These are phyloP conservation scores for Austroboletus eburneus DNA, from an alignment of 768 basidiomycete genomes.

Conservation along the genomic window DNA sequence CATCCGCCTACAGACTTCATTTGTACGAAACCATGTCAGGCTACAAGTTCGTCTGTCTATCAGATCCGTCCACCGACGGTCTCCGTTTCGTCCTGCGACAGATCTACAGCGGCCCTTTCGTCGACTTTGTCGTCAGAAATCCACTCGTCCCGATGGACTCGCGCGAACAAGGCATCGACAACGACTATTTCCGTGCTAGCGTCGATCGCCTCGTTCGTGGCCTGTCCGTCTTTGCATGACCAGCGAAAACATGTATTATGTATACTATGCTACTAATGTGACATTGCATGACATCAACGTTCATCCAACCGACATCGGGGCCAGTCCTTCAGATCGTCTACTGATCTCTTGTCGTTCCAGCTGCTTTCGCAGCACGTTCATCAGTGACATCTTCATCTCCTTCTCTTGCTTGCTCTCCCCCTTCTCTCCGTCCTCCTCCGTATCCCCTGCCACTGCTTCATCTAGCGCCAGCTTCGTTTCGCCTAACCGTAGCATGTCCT, in stretches of 20 bases:
- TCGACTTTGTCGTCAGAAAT: slow-evolving; percentile 92
- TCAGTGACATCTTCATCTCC: slow-evolving; percentile 81
- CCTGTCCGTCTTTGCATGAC: slow-evolving; percentile 41
- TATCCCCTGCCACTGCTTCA: slow-evolving; percentile 83
- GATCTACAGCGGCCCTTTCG: slow-evolving; percentile 89
- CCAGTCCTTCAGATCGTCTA: slow-evolving; percentile 7
- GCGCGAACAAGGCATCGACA: slow-evolving; percentile 81
- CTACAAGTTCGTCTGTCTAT: slow-evolving; percentile 94
- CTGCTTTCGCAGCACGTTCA: slow-evolving; percentile 81
- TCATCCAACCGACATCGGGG: slow-evolving; percentile 5
- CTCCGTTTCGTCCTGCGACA: slow-evolving; percentile 80
- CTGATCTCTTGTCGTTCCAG: slow-evolving; percentile 59
- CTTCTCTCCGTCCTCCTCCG: slow-evolving; percentile 56
- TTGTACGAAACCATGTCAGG: slow-evolving; percentile 88
- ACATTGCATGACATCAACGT: slow-evolving; percentile 2
- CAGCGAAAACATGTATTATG: slow-evolving; percentile 16
- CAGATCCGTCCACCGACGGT: slow-evolving; percentile 80
- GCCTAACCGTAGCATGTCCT: slow-evolving; percentile 90
- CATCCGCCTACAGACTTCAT: slow-evolving; percentile 90
- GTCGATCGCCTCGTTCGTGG: slow-evolving; percentile 73
- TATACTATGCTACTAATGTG: slow-evolving; percentile 15
- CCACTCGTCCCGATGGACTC: slow-evolving; percentile 85
- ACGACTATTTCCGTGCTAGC: slow-evolving; percentile 82
- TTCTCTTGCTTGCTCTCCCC: slow-evolving; percentile 64
- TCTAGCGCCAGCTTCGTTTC: slow-evolving; percentile 89